Evolutionary conservation across 2,329 filamentous ascomycete species (phyloP), one percentile per base, ranked within the genome.

Genomic region (Drechslerella dactyloides): DNA sequence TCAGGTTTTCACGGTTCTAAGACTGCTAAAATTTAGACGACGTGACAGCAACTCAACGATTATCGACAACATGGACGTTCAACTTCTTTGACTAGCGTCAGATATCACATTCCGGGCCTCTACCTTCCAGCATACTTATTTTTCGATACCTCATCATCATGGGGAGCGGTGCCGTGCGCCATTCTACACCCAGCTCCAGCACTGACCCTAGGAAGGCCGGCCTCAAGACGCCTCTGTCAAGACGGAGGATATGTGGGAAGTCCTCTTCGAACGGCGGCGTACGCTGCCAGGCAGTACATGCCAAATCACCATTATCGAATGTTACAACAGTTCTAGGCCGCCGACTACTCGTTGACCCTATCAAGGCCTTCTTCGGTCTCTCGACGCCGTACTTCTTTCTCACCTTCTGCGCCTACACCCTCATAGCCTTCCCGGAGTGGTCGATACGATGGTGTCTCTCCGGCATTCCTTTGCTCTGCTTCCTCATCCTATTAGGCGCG

Each of bases 351-450:
- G 21, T 50, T 13, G 68, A 72, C 44, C 68, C 60, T 17, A 57
- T 72, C 19, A 17, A 65, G 19, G 21, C 23, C 2, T 72, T 72
- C 50, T 72, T 72, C 35, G 68, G 68, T n/a, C 17, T 72, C 53
- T 72, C 68, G 2, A 72, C 60, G n/a, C 68, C 68, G 0, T 51
- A 33, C n/a, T 72, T 72, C 60, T 72, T 53, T 33, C 68, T 72
- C 13, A 19, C 19, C 5, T 72, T 72, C 51, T 65, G 48, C 3
- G 27, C 56, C 30, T 72, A 72, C 42, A 61, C 60, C 13, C 23
- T 65, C 30, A 48, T 72, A 50, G 68, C 68, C 55, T 72, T 72
- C 23, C 56, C 68, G 13, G 68, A 65, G 27, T 73, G 69, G 69
- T 62, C 69, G 7, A 21, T 53, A 21, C 51, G 69, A 61, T 68